Percentiles rank a stretch among this genome's conserved stretches.
Conservation (phyloP, 345 rosid species). For the Salix dunnii region DNA sequence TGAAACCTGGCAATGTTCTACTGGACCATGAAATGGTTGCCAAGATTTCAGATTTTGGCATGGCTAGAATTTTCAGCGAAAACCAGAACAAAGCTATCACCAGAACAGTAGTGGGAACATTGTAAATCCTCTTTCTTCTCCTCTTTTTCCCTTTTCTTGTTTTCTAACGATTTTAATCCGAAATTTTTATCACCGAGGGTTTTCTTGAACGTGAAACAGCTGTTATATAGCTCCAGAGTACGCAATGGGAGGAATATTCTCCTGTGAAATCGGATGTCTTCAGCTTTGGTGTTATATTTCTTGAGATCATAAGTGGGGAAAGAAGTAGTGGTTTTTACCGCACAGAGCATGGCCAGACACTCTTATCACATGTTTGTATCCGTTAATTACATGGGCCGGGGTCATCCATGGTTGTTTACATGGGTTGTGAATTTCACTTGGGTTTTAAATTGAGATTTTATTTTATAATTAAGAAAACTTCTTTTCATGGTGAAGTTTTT, state of each 20-base stretch:
- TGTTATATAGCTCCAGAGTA: constrained; percentile 23
- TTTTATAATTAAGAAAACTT: too few relatives aligned
- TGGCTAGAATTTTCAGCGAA: constrained; percentile 33
- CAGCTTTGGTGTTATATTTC: constrained; percentile 29
- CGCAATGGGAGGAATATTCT: constrained; percentile 34
- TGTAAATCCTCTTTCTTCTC: constrained; percentile 6
- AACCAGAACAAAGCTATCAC: constrained; percentile 26
- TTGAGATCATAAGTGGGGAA: constrained; percentile 29
- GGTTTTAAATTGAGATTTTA: too few relatives aligned
- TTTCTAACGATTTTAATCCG: background rate
- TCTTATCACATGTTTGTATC: background rate
- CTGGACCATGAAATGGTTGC: constrained; percentile 39
- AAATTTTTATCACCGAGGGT: background rate
- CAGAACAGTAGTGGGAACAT: constrained; percentile 26
- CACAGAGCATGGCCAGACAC: background rate
- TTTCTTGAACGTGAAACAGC: background rate
- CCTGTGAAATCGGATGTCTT: constrained; percentile 25
- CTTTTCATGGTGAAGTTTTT: too few relatives aligned
- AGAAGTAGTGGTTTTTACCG: constrained; percentile 16
- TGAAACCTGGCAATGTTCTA: constrained; percentile 42
- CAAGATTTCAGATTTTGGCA: constrained; percentile 50
- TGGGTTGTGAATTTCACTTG: too few relatives aligned
- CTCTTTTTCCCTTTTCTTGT: background rate
- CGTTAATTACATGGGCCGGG: too few relatives aligned
- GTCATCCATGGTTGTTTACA: too few relatives aligned